Base-by-base conservation (phyloP, 208 protist genomes). In the Wallacemonas collosoma region DNA sequence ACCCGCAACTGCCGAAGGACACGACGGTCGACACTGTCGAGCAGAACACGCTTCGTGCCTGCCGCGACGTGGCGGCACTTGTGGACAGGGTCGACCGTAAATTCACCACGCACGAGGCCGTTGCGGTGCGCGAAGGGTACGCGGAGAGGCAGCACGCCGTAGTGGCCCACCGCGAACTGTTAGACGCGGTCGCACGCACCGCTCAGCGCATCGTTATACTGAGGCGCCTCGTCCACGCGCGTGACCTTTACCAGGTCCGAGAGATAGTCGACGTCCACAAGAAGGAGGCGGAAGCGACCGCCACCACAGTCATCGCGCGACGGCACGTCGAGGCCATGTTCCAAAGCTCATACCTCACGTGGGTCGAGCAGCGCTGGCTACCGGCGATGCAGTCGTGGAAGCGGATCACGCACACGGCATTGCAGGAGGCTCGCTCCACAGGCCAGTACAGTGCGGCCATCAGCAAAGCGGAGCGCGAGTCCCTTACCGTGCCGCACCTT, bases 361-460 rank as follows among this genome's bases (percentile, higher is more conserved):
- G 85, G 86, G 62, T 93, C 17, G 83, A 86, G 61, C 71, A 81
- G 12, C 80, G 77, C 6, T 95, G 90, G 90, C 72, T 95, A 26
- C 87, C 87, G 7, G 81, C 86, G 9, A 91, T 93, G 85, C 71
- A 71, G 61, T 48, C 70, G 75, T 94, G 89, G 89, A 72, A 72
- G 35, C 43, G 66, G 38, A 72, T 94, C 8, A 77, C 89, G 6
- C 53, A 69, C 8, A 58, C 64, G 2, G 79, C 81, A 2, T 61
- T 66, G 12, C 65, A 89, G 47, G 40, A 74, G 56, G 87, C 83
- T 0, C 45, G 48, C 26, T 71, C 51, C 43, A 63, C 48, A 1
- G 79, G 72, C 26, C 77, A 90, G 63, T 63, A 84, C 11, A 63
- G 79, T 2, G 73, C 53, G 2, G 84, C 83, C 39, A 45, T 94